Evolutionary conservation across 2,329 filamentous ascomycete genomes (phyloP), one percentile per base, ranked within the genome.

Genomic region (Emmonsiellopsis sp.): DNA sequence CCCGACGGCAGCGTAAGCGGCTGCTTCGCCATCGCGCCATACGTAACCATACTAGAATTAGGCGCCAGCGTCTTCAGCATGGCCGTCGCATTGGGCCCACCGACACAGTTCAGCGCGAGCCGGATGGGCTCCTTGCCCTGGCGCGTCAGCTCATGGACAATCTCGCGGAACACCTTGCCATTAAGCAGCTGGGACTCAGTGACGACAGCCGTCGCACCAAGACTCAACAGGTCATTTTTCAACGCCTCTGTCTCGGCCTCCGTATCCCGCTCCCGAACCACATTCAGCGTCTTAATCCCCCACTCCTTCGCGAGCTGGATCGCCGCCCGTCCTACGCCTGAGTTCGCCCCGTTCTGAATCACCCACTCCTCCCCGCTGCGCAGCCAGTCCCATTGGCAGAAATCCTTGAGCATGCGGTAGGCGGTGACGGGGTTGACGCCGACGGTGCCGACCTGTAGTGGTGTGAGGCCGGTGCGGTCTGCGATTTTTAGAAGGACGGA

Each of bases 301-400:
- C 91, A 97, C 51, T 89, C 78, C 62, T 75, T 79, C 1, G 82
- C 92, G 1, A 98, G 76, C 73, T 98, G 93, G 59, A 97, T 93
- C 9, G 89, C 92, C 2, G 91, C 87, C 40, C 93, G 78, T 1
- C 93, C 93, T 13, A 98, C 93, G 9, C 90, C 93, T 42, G 84
- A 89, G 71, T 98, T 98, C 40, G 92, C 93, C 7, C 92, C 93
- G 68, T 98, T 98, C 72, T 98, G 93, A 46, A 98, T 84, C 66
- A 96, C 89, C 91, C 92, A 98, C 54, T 94, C 86, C 52, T 91
- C 87, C n/a, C 83, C 80, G 7, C 62, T 59, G 8, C 71, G 69
- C 53, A 79, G 66, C 65, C 85, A 70, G 3, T 75, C 66, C 61
- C 77, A 75, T 26, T 71, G 75, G 54, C 76, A 76, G 49, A 92